Evolutionary conservation across 345 rosid species (phyloP).

Genomic region (Citrus cavaleriei): DNA sequence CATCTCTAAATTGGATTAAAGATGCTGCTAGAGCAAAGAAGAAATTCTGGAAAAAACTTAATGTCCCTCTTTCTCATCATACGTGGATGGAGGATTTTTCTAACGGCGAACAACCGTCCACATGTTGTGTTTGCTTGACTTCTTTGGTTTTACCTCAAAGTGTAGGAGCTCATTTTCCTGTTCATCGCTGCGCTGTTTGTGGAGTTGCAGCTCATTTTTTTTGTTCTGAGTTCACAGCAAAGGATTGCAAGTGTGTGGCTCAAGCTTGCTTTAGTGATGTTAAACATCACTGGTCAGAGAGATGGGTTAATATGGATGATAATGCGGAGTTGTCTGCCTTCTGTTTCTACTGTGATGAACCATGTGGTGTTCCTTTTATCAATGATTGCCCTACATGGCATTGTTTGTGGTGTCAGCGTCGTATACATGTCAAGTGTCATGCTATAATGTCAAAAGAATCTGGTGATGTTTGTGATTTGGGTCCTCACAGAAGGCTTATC

Average conservation of each 20-base stretch:
- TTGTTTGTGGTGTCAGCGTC: conserved; percentile 72
- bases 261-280: conserved; percentile 54
- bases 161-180: conserved; percentile 32
- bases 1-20: conserved; percentile 53
- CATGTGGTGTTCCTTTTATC: conserved; percentile 63
- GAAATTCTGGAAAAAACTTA: conserved; percentile 51
- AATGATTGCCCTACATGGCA: conserved; percentile 71
- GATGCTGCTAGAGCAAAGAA: conserved; percentile 62
- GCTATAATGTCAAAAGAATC: conserved; percentile 55
- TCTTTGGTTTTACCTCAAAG: conserved; percentile 41
- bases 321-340: conserved; percentile 54
- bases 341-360: conserved; percentile 66
- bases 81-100: conserved; percentile 56
- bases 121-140: conserved; percentile 58
- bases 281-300: conserved; percentile 64
- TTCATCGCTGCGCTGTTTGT: conserved; percentile 55
- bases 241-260: conserved; percentile 62
- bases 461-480: conserved; percentile 63
- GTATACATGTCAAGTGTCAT: conserved; percentile 64
- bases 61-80: conserved; percentile 57
- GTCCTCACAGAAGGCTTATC: conserved; percentile 53
- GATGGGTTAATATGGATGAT: conserved; percentile 64
- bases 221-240: conserved; percentile 59
- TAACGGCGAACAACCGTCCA: conserved; percentile 41
- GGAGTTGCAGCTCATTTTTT: conserved; percentile 63